A percentile compares a stretch with the other conserved stretches of the same genome.
Conservation (phyloP, 2,329 filamentous ascomycete genomes). For the Trichoderma pleuroti region DNA sequence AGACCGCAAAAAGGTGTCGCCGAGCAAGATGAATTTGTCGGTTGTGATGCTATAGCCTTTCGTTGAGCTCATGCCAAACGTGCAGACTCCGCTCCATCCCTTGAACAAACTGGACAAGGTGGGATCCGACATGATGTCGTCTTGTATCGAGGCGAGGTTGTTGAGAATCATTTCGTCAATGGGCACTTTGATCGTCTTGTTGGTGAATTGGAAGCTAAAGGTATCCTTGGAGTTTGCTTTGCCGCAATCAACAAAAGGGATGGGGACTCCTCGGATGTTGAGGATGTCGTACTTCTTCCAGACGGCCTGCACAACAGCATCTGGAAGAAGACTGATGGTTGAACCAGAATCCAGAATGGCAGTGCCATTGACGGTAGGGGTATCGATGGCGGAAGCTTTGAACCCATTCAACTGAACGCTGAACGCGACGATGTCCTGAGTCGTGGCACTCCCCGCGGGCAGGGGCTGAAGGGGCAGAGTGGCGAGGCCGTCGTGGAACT, state of each 20-base stretch:
- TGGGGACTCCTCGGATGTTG: conserved; percentile 39
- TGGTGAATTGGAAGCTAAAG: conserved; percentile 53
- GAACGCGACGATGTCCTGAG: conserved; percentile 40
- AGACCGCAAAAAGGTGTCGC: conserved; percentile 56
- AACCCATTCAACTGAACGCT: conserved; percentile 38
- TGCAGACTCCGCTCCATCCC: conserved; percentile 45
- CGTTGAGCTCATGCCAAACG: conserved; percentile 52
- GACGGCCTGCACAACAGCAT: conserved; percentile 50
- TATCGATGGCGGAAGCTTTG: conserved; percentile 35
- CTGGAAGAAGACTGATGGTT: conserved; percentile 65
- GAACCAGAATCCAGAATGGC: conserved; percentile 73
- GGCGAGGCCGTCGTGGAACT: conserved; percentile 57
- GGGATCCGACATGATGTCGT: conserved; percentile 43
- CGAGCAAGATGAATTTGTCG: conserved; percentile 45
- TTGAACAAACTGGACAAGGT: conserved; percentile 31
- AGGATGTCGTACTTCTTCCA: conserved; percentile 52
- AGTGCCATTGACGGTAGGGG: conserved; percentile 41
- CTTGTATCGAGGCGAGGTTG: conserved; percentile 35
- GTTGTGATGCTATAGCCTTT: conserved; percentile 32
- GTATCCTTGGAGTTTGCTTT: conserved; percentile 40
- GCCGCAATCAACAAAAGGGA: conserved; percentile 51
- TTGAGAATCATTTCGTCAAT: conserved; percentile 54
- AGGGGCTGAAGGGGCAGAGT: conserved; percentile 45
- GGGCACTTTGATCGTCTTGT: conserved; percentile 45
- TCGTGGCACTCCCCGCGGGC: conserved; percentile 35